Percentiles rank a stretch among this genome's conserved stretches.
These are phyloP conservation scores for Hanseniaspora guilliermondii DNA, from an alignment of 805 yeast genomes.

Conservation along the genomic window DNA sequence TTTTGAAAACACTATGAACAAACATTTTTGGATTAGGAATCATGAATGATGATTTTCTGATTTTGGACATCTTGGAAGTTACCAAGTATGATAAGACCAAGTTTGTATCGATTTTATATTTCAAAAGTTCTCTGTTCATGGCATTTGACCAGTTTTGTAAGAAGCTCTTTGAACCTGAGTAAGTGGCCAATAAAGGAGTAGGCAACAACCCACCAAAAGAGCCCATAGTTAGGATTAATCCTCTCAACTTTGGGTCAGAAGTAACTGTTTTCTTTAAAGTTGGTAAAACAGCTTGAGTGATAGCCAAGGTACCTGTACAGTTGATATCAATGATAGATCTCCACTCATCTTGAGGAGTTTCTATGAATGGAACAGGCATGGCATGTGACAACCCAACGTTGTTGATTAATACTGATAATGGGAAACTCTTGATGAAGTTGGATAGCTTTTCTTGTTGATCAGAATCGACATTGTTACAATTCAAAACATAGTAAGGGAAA, in stretches of 20 bases:
- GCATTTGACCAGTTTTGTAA: constrained; percentile 88
- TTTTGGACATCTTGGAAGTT: constrained; percentile 90
- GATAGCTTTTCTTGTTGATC: constrained; percentile 44
- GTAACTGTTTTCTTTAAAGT: constrained; percentile 44
- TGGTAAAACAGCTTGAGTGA: constrained; percentile 73
- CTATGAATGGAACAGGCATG: constrained; percentile 85
- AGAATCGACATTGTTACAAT: constrained; percentile 61
- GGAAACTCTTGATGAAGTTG: constrained; percentile 37
- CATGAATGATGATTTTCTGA: constrained; percentile 56
- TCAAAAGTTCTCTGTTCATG: constrained; percentile 68
- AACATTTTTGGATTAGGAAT: constrained; percentile 76
- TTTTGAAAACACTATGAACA: constrained; percentile 56
- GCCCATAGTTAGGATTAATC: constrained; percentile 86
- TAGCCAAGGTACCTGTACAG: constrained; percentile 67
- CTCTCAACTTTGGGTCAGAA: constrained; percentile 34
- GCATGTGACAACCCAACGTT: constrained; percentile 93
- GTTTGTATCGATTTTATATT: constrained; percentile 70
- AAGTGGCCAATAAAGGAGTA: constrained; percentile 81
- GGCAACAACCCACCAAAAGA: constrained; percentile 93
- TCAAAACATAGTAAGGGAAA: constrained; percentile 53
- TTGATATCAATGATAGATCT: constrained; percentile 73
- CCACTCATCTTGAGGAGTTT: constrained; percentile 65
- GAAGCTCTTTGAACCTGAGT: constrained; percentile 93
- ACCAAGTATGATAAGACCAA: constrained; percentile 77
- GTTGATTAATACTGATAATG: constrained; percentile 68